Evolutionary conservation across 2,329 filamentous ascomycete species (phyloP), one percentile per base, ranked within the genome.

Genomic region (Alternaria dauci): DNA sequence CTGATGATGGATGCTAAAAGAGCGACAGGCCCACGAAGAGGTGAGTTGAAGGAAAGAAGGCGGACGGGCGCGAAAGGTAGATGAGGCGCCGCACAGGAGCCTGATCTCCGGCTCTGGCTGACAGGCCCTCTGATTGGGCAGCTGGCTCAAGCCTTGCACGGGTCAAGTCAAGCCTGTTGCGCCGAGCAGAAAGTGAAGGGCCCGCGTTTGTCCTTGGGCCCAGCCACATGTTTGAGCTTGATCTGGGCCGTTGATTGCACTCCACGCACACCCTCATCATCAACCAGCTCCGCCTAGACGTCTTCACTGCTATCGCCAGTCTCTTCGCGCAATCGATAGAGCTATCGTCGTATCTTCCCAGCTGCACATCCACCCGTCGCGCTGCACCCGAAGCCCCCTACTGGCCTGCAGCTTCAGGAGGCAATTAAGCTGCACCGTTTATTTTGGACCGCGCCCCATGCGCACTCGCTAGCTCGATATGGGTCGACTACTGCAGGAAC

Each of bases 41-140:
- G 72, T 76, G 74, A 76, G 74, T 72, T 73, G 69, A 71, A 65
- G 71, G 68, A 71, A 65, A 65, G 68, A 69, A 59, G 58, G 51
- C 60, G 66, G 67, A 63, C 61, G 70, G 69, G 71, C 66, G 63
- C 61, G 70, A 71, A 68, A 65, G 72, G 72, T 72, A 74, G 71
- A 75, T 75, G 73, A 76, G 72, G 71, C 72, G 59, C 56, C 58
- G 61, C 47, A 46, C 68, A 67, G 61, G 64, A 62, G 64, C 64
- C 66, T 59, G 62, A 66, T 66, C 59, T 63, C 65, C 60, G 61
- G 56, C 18, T 60, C 63, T 70, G 66, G 59, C 71, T 66, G 63
- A 69, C 67, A 70, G 71, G 68, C 55, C 52, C 44, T 52, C 59
- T 56, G 53, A 70, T 70, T 70, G 63, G 68, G 46, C 62, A 50